These are phyloP conservation scores for Phalaenopsis aphrodite DNA, from an alignment of 106 monocot species.

Conservation along the genomic window DNA sequence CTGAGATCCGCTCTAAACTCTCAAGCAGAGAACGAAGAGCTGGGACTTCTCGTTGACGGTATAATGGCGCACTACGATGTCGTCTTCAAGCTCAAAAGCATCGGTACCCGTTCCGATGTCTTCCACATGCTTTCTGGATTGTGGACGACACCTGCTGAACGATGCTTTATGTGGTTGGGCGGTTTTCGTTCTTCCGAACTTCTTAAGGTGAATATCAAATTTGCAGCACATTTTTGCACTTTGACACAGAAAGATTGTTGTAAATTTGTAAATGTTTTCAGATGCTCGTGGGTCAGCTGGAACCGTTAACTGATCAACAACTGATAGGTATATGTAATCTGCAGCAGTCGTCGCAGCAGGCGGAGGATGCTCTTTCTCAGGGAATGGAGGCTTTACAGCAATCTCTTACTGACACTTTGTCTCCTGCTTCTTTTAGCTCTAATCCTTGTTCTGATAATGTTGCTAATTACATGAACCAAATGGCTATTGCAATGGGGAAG, in stretches of 20 bases:
- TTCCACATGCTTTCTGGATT: conserved; percentile 95
- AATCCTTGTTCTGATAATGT: conserved; percentile 49
- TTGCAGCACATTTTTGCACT: neutral
- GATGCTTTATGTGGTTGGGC: conserved; percentile 96
- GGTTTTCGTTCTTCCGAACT: conserved; percentile 85
- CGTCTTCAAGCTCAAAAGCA: conserved; percentile 62
- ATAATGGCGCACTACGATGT: conserved; percentile 71
- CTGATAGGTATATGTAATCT: conserved; percentile 90
- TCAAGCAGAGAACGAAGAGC: conserved; percentile 43
- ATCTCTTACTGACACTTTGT: conserved; percentile 70
- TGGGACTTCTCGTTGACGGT: conserved; percentile 54
- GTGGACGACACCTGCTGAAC: conserved; percentile 86
- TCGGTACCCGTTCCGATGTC: conserved; percentile 58
- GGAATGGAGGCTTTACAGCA: conserved; percentile 96
- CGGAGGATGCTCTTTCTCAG: conserved; percentile 86
- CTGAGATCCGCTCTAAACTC: conserved; percentile 58
- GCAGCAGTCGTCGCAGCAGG: conserved; percentile 85
- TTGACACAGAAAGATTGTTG: neutral
- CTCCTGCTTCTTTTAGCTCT: conserved; percentile 38
- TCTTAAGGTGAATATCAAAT: conserved; percentile 40
- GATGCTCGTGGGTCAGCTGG: conserved; percentile 70
- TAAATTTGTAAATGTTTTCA: conserved; percentile 15
- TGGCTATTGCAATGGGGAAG: conserved; percentile 86
- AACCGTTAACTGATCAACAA: conserved; percentile 85
- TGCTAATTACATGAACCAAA: conserved; percentile 75